Evolutionary conservation across 129 eudicot species (phyloP), one percentile per base, ranked within the genome.

Genomic region (Escallonia rubra): DNA sequence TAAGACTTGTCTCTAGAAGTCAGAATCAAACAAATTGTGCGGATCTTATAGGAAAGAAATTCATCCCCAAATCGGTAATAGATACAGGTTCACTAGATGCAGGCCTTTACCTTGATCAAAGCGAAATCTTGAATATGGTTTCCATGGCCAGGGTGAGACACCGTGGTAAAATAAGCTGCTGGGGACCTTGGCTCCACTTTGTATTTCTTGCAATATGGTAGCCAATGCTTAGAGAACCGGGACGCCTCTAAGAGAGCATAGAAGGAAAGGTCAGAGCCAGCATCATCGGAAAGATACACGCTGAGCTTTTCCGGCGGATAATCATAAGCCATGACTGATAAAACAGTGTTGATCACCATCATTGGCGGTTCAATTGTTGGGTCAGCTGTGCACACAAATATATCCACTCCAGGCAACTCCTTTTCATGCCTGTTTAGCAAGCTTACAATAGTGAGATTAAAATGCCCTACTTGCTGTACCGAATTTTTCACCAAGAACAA

Each of bases 381-480:
- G 68, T 89, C 94, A 8, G 96, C 94, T 5, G 96, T 89, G 85
- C 96, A 89, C 3, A 89, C 96, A 40, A 86, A 89, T 45, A 89
- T 59, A 67, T 89, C 96, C 13, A 89, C 90, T 8, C 73, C 55
- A 0, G 90, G 94, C 70, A 86, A 67, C 43, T 81, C 80, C 7
- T 76, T 69, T 65, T 74, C 90, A 46, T 74, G 77, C 86, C 96
- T 89, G 71, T 60, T 68, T 41, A 13, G 4, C 8, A 2, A 43
- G 34, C 34, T 23, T 23, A 23, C 34, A 23, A 23, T 23, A 23
- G 34, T 23, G 1, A 23, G 34, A 23, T 23, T 23, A 23, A 23
- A 23, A 23, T 23, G 34, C 34, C 34, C 34, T 0, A 23, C 34
- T 23, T 23, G 34, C 34, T 23, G 34, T 23, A 23, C 0, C 1